A percentile compares a stretch with the other conserved stretches of the same genome.
phyloP scores from a whole-genome alignment of 768 basidiomycete genomes.

The Phylloporus arenicola region DNA sequence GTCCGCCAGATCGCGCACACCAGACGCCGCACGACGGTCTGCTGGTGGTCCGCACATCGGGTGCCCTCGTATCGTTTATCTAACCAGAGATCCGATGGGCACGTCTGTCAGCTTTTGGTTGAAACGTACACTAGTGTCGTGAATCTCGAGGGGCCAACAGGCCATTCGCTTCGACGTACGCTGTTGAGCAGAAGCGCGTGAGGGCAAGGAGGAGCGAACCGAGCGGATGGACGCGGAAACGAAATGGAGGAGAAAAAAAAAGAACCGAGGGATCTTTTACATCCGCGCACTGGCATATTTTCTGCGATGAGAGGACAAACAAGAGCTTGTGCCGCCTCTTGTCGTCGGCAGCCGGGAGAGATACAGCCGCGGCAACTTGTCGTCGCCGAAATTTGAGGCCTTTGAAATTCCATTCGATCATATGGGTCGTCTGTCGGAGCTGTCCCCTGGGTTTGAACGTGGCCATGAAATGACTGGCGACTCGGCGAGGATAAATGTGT shows the following conservation, averaged over 20 bases:
- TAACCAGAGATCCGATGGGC: conserved; percentile 9
- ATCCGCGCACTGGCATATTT: conserved; percentile 28
- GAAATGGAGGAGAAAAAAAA: conserved; percentile 18
- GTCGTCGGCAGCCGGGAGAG: conserved; percentile 24
- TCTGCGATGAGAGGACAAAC: conserved; percentile 19
- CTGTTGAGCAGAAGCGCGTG: conserved; percentile 5
- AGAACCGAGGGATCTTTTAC: conserved; percentile 21
- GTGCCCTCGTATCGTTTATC: conserved; percentile 14
- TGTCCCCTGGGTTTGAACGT: background rate
- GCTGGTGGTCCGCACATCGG: conserved; percentile 24
- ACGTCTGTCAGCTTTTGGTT: conserved; percentile 14
- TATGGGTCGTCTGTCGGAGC: conserved; percentile 2
- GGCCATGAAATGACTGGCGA: background rate
- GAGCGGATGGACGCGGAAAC: conserved; percentile 24
- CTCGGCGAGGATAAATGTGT: background rate
- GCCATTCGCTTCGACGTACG: conserved; percentile 19
- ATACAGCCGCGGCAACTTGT: conserved; percentile 20
- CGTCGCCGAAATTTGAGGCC: conserved; percentile 19
- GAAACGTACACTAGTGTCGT: conserved; percentile 12
- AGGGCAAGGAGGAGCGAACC: conserved; percentile 3
- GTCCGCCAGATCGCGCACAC: conserved; percentile 27
- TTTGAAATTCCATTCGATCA: conserved; percentile 24
- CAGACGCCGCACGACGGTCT: conserved; percentile 9
- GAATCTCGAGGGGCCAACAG: conserved; percentile 13
- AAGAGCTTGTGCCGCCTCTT: conserved; percentile 10